Evolutionary conservation across 2,329 filamentous ascomycete genomes (phyloP).

Genomic region (Claviceps humidiphila): DNA sequence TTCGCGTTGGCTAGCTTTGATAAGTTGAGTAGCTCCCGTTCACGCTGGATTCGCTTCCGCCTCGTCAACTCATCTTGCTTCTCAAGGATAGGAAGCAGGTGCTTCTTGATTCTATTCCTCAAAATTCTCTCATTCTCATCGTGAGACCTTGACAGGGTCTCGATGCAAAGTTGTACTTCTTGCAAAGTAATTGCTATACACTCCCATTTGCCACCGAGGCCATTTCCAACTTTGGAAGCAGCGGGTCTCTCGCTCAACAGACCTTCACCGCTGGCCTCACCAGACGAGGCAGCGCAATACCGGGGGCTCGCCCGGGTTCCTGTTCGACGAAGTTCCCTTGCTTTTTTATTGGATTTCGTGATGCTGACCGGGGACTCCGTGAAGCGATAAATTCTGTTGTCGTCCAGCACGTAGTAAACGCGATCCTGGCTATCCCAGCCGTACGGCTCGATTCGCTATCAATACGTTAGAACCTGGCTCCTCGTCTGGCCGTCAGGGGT

Average conservation of each 20-base stretch:
- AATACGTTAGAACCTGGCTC: constrained; percentile 8
- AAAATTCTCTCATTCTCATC: constrained; percentile 78
- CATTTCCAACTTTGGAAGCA: constrained; percentile 30
- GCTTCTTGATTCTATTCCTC: constrained; percentile 55
- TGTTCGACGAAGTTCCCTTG: constrained; percentile 36
- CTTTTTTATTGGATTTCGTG: constrained; percentile 54
- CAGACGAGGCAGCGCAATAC: constrained; percentile 38
- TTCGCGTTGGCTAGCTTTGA: constrained; percentile 90
- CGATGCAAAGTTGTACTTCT: constrained; percentile 62
- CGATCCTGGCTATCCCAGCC: constrained; percentile 85
- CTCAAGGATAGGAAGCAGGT: constrained; percentile 75
- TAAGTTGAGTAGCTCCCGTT: constrained; percentile 68
- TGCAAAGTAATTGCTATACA: constrained; percentile 71
- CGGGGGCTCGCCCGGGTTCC: constrained; percentile 59
- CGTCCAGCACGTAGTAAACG: constrained; percentile 81
- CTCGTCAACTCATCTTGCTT: constrained; percentile 65
- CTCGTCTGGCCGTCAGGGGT: not conserved
- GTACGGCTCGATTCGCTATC: constrained; percentile 60
- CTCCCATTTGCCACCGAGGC: constrained; percentile 75
- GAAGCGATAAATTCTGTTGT: constrained; percentile 81
- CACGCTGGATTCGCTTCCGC: constrained; percentile 50
- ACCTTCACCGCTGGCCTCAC: constrained; percentile 15
- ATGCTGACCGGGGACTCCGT: constrained; percentile 56
- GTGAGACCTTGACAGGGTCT: constrained; percentile 58
- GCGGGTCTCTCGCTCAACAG: constrained; percentile 14